Conservation (phyloP, 371 early-diverging fungal genomes). For the Coemansia sp. region DNA sequence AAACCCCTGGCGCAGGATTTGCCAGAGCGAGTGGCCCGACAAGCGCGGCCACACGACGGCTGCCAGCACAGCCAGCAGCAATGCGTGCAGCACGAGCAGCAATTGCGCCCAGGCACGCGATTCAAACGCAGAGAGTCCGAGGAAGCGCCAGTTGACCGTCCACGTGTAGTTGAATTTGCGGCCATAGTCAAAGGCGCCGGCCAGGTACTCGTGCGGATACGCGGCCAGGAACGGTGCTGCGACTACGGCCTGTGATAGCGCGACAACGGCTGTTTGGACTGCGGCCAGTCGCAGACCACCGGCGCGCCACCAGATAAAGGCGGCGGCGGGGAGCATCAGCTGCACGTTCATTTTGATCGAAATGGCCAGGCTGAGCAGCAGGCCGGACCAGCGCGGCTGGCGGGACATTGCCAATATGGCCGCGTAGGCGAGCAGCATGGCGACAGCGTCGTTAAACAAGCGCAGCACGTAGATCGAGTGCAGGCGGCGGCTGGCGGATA, state of each 20-base stretch:
- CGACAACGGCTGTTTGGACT: slow-evolving; percentile 11
- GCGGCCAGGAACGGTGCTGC: slow-evolving; percentile 71
- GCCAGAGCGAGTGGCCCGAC: slow-evolving; percentile 5
- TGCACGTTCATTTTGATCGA: slow-evolving; percentile 94
- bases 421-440: slow-evolving; percentile 75
- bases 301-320: slow-evolving; percentile 48
- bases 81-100: slow-evolving; percentile 62
- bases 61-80: slow-evolving; percentile 62
- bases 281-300: slow-evolving; percentile 14
- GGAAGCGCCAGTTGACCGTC: slow-evolving; percentile 95
- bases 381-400: slow-evolving; percentile 14
- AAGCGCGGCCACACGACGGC: slow-evolving; percentile 50
- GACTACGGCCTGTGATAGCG: slow-evolving; percentile 53
- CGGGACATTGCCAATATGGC: slow-evolving; percentile 63
- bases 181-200: slow-evolving; percentile 81
- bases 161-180: slow-evolving; percentile 83
- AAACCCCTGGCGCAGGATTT: slow-evolving; percentile 11
- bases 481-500: slow-evolving; percentile 73
- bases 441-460: slow-evolving; percentile 89
- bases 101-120: slow-evolving; percentile 58
- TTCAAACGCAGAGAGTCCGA: slow-evolving; percentile 67
- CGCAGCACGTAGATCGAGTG: slow-evolving; percentile 91
- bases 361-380: slow-evolving; percentile 65
- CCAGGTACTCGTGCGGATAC: slow-evolving; percentile 65
- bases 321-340: slow-evolving; percentile 84